These are phyloP conservation scores for Apiospora malaysiana DNA, from an alignment of 2,329 filamentous ascomycete species.

Conservation along the genomic window DNA sequence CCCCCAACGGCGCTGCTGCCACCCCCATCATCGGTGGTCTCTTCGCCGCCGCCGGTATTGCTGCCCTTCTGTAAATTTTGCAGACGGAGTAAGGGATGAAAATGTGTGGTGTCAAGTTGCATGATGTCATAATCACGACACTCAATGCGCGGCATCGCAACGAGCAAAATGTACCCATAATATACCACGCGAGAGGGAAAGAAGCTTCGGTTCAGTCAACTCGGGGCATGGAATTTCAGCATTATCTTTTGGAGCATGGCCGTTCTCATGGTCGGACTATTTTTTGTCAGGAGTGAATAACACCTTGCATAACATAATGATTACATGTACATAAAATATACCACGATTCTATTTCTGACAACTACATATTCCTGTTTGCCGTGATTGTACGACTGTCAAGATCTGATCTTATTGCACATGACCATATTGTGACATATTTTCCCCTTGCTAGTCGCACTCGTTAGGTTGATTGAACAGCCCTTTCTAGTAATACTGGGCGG, in stretches of 20 bases:
- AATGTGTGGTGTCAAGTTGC: neutral
- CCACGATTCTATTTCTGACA: conserved; percentile 12
- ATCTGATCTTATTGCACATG: neutral
- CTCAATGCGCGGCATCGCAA: neutral
- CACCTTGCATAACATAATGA: conserved; percentile 17
- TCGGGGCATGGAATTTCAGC: neutral
- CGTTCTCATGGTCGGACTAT: neutral
- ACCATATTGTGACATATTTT: too few relatives aligned
- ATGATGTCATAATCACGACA: conserved; percentile 15
- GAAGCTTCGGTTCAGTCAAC: neutral
- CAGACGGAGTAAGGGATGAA: neutral
- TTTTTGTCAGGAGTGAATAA: conserved; percentile 13
- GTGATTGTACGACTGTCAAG: neutral
- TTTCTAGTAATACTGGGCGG: neutral
- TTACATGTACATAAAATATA: conserved; percentile 17
- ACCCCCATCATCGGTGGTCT: conserved; percentile 19
- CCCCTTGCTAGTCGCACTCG: neutral
- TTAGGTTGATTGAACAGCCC: too few relatives aligned
- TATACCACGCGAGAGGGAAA: neutral
- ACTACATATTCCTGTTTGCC: neutral
- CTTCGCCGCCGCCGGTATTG: conserved; percentile 7
- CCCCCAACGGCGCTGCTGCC: conserved; percentile 9
- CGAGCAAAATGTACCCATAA: conserved; percentile 13
- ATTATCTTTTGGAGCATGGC: neutral
- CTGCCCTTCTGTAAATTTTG: conserved; percentile 17